phyloP scores from a whole-genome alignment of 139 green algal genomes.

The Picochlorum costavermella region DNA sequence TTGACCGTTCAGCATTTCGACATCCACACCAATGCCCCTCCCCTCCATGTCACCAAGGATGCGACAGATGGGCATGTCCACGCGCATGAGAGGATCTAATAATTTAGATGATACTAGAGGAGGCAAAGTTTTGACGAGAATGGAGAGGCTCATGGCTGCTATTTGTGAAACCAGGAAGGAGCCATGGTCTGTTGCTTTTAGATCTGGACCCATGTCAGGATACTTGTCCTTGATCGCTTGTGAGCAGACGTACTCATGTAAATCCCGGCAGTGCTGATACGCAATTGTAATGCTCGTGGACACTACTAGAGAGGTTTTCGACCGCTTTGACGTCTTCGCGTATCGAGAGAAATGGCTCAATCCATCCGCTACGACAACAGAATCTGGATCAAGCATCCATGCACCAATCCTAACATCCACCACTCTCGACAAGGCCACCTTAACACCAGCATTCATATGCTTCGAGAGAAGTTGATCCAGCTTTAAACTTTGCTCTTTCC shows the following conservation, averaged over 20 bases:
- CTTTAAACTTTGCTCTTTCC: too few relatives aligned
- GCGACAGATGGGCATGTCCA: background rate
- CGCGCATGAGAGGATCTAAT: background rate
- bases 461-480: background rate
- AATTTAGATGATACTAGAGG: background rate
- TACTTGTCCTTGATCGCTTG: too few relatives aligned
- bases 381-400: constrained; percentile 4
- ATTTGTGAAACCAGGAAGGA: background rate
- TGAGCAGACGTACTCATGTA: too few relatives aligned
- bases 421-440: background rate
- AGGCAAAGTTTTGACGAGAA: background rate
- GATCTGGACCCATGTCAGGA: background rate
- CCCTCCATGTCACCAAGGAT: background rate
- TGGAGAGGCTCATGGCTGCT: background rate
- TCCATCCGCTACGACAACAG: background rate
- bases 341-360: background rate
- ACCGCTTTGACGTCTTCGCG: background rate
- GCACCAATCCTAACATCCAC: constrained; percentile 2
- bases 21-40: background rate
- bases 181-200: background rate
- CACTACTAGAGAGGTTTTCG: background rate
- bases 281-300: too few relatives aligned
- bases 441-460: background rate
- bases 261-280: too few relatives aligned
- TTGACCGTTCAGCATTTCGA: background rate